A percentile compares a stretch with the other conserved stretches of the same genome.
These are phyloP conservation scores for Paecilomyces niveus DNA, from an alignment of 2,329 filamentous ascomycete genomes.

Conservation along the genomic window DNA sequence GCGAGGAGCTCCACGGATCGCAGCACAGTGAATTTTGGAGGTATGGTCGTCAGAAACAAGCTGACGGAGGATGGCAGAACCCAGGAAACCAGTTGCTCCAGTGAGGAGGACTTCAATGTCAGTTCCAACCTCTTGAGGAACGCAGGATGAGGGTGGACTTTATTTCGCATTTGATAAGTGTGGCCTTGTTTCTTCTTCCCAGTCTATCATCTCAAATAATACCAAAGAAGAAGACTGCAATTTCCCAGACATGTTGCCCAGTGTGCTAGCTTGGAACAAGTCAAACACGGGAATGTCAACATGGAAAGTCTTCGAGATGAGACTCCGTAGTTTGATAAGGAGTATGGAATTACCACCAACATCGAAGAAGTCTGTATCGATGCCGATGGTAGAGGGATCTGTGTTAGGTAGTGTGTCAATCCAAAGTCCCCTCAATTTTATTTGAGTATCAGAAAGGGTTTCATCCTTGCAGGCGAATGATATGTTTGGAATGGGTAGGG, in stretches of 20 bases:
- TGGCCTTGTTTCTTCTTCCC: slow-evolving; percentile 29
- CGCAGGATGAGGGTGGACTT: slow-evolving; percentile 5
- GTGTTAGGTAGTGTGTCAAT: too few species aligned
- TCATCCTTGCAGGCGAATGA: too few species aligned
- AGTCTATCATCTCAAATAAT: slow-evolving; percentile 22
- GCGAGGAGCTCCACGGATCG: too few species aligned
- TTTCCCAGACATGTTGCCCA: slow-evolving; percentile 9
- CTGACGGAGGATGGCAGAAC: slow-evolving; percentile 26
- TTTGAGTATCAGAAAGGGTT: too few species aligned
- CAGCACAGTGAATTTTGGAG: too few species aligned
- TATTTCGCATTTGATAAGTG: too few species aligned
- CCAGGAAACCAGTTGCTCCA: slow-evolving; percentile 33
- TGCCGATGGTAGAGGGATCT: background rate
- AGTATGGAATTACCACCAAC: slow-evolving; percentile 31
- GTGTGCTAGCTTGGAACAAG: slow-evolving; percentile 14
- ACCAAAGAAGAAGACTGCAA: background rate
- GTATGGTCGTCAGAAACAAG: too few species aligned
- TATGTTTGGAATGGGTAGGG: too few species aligned
- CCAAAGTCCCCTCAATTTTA: too few species aligned
- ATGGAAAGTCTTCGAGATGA: slow-evolving; percentile 15
- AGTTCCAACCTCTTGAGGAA: slow-evolving; percentile 1
- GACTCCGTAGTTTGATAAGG: slow-evolving; percentile 19
- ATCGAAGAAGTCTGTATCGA: slow-evolving; percentile 23
- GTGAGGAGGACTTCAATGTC: slow-evolving; percentile 15
- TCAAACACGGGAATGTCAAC: slow-evolving; percentile 12